Base-by-base conservation (phyloP, 202 grass and related monocot genomes). In the Carex arenaria region DNA sequence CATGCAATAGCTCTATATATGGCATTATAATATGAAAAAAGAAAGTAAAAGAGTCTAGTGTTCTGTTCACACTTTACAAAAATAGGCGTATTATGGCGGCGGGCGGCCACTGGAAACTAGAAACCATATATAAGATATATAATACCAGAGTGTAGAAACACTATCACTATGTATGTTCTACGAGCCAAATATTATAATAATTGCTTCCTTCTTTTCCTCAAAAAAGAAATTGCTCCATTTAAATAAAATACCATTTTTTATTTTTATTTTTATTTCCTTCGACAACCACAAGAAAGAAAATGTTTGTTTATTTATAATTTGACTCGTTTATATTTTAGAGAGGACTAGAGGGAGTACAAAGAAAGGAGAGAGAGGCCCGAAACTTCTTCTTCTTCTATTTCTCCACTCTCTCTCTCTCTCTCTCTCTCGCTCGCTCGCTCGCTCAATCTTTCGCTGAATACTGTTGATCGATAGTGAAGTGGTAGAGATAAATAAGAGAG, bases 331-430 rank as follows among this genome's bases (percentile, higher is more conserved):
- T 73, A 26, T 17, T 67, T 32, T 61, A 38, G 36, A 4, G 4
- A 38, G 36, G 26, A 6, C 68, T 4, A 85, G 40, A 3, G 19
- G 28, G 13, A 38, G 20, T 65, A 15, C 1, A 19, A 9, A 15
- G 47, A 61, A 51, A 10, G 30, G 2, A 65, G 17, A 64, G 61
- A 82, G 15, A 82, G 80, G 26, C 62, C 10, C 60, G 73, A 78
- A 78, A 28, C 80, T 67, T 82, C 66, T 82, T 82, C 77, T 26
- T 26, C 26, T 54, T 54, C 78, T 54, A 28, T 65, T n/a, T 55
- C 65, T 23, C 4, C 40, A 66, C 67, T 45, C 2, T 62, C 26
- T 51, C 28, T 72, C 26, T 51, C 28, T 72, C 67, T 45, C 2
- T 62, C 26, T 51, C 28, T 72, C 2, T 62, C 26, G 34, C 28